A percentile compares a stretch with the other conserved stretches of the same genome.
Conservation (phyloP, 352 stramenopile species). For the Plasmopara viticola region DNA sequence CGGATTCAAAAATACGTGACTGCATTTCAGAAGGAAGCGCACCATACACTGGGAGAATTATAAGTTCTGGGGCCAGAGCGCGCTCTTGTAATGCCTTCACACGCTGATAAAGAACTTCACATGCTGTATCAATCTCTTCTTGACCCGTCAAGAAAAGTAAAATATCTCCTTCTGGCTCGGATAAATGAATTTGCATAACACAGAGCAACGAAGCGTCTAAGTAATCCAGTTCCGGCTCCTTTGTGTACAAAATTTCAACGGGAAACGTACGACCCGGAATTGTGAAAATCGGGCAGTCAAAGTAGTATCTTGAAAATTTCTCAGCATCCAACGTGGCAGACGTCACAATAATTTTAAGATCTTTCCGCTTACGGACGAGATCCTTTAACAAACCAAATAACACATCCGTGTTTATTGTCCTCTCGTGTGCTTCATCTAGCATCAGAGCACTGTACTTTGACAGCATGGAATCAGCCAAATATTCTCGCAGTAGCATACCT, state of each 20-base stretch:
- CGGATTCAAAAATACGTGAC: slow-evolving; percentile 92
- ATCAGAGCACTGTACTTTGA: slow-evolving; percentile 94
- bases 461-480: slow-evolving; percentile 94
- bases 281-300: slow-evolving; percentile 96
- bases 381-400: slow-evolving; percentile 95
- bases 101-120: slow-evolving; percentile 95
- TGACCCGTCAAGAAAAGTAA: slow-evolving; percentile 99
- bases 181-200: slow-evolving; percentile 99
- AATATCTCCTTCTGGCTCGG: slow-evolving; percentile 97
- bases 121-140: slow-evolving; percentile 99
- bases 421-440: slow-evolving; percentile 98
- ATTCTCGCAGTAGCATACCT: slow-evolving; percentile 99
- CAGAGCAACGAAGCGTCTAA: slow-evolving; percentile 96
- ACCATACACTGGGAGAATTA: slow-evolving; percentile 98
- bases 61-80: slow-evolving; percentile 94
- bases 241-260: slow-evolving; percentile 98
- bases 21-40: slow-evolving; percentile 98
- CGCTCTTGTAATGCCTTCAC: slow-evolving; percentile 94
- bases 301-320: slow-evolving; percentile 98
- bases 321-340: slow-evolving; percentile 96
- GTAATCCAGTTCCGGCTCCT: slow-evolving; percentile 98
- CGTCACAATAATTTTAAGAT: slow-evolving; percentile 89
- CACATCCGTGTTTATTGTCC: slow-evolving; percentile 98
- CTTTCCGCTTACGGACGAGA: slow-evolving; percentile 74
- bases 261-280: slow-evolving; percentile 98